A percentile compares a stretch with the other conserved stretches of the same genome.
These are phyloP conservation scores for Nicotiana obtusifolia DNA, from an alignment of 257 asterid species.

Conservation along the genomic window DNA sequence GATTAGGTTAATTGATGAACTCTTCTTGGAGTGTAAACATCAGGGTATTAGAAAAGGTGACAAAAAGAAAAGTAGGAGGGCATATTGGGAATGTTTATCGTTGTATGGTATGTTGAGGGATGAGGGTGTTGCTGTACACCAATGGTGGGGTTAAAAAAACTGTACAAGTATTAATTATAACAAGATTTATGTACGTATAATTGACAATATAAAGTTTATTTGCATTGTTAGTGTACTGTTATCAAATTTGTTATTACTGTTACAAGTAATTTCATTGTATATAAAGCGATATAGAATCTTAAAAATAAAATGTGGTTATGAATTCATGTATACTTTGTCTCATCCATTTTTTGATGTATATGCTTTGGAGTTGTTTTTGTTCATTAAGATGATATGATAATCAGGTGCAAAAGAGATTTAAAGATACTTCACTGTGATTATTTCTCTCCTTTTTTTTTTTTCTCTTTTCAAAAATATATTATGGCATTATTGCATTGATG, in stretches of 20 bases:
- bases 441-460: too few species aligned
- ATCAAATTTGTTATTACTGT: too few species aligned
- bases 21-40: conserved; percentile 73
- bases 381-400: not conserved
- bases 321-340: not conserved
- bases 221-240: too few species aligned
- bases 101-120: conserved; percentile 75
- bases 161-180: not conserved
- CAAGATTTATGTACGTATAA: not conserved
- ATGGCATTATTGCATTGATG: not conserved
- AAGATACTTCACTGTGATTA: not conserved
- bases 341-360: not conserved
- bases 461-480: too few species aligned
- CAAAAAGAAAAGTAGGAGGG: conserved; percentile 38
- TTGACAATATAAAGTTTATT: not conserved
- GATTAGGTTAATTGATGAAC: conserved; percentile 55
- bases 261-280: too few species aligned
- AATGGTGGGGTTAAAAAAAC: conserved; percentile 66
- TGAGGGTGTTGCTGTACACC: conserved; percentile 79
- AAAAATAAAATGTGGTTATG: not conserved
- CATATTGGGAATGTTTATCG: conserved; percentile 83
- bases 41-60: conserved; percentile 31
- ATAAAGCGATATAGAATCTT: too few species aligned
- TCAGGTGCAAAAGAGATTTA: not conserved
- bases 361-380: not conserved